These are phyloP conservation scores for Talaromyces marneffei DNA, from an alignment of 2,329 filamentous ascomycete species.

Conservation along the genomic window DNA sequence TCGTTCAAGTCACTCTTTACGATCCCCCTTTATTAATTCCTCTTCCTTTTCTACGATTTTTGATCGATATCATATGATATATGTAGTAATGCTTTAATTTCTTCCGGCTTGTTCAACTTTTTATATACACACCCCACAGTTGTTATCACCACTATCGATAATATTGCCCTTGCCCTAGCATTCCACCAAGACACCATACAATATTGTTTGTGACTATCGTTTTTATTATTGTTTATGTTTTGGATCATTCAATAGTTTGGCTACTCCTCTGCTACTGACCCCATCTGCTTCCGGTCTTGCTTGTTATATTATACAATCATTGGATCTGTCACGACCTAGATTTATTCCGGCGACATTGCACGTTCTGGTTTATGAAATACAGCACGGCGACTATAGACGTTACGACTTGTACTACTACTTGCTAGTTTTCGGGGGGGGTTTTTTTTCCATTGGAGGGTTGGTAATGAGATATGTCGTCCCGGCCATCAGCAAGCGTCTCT, in stretches of 20 bases:
- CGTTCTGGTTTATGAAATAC: slow-evolving; percentile 11
- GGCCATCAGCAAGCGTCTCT: slow-evolving; percentile 24
- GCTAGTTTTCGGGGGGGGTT: background rate
- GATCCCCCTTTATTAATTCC: slow-evolving; percentile 4
- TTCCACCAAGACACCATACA: slow-evolving; percentile 11
- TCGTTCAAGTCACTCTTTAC: slow-evolving; percentile 13
- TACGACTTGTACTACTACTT: slow-evolving; percentile 4
- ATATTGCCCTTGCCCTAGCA: slow-evolving; percentile 12
- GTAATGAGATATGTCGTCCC: slow-evolving; percentile 12
- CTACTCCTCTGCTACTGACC: background rate
- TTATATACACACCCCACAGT: slow-evolving; percentile 13
- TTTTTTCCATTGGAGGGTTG: background rate
- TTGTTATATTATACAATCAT: slow-evolving; percentile 12
- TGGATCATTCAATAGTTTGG: background rate
- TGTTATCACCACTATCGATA: slow-evolving; percentile 13
- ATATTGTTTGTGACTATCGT: slow-evolving; percentile 14
- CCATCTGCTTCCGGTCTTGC: background rate
- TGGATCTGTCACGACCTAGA: slow-evolving; percentile 13
- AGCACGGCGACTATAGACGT: slow-evolving; percentile 3
- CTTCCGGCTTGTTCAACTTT: background rate
- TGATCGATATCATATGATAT: slow-evolving; percentile 14
- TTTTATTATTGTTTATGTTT: slow-evolving; percentile 13
- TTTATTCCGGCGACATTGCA: slow-evolving; percentile 11
- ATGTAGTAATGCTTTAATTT: slow-evolving; percentile 9
- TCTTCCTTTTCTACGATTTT: background rate